Conservation (phyloP, 768 basidiomycete species). For the Boletus reticulatus region DNA sequence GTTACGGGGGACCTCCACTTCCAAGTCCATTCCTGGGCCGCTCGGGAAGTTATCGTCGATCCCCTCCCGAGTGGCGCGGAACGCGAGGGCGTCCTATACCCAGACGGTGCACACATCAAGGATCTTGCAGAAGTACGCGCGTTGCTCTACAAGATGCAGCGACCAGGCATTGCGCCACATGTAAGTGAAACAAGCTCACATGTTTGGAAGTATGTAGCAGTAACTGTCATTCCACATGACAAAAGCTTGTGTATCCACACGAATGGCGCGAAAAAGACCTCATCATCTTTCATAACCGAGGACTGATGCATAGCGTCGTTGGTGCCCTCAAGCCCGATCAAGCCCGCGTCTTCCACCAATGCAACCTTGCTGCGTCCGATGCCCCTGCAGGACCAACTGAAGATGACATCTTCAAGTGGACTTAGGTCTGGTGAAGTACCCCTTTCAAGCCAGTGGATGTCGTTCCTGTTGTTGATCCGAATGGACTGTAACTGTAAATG, state of each 20-base stretch:
- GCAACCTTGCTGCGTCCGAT: slow-evolving; percentile 54
- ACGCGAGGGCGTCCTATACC: slow-evolving; percentile 67
- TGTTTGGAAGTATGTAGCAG: too few species aligned
- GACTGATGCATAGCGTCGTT: slow-evolving; percentile 63
- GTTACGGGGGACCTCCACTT: slow-evolving; percentile 81
- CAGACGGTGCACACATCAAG: slow-evolving; percentile 74
- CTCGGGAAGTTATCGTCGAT: slow-evolving; percentile 59
- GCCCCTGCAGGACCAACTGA: slow-evolving; percentile 46
- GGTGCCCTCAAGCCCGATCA: slow-evolving; percentile 55
- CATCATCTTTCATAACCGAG: slow-evolving; percentile 70
- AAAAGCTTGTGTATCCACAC: slow-evolving; percentile 76
- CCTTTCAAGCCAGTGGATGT: too few species aligned
- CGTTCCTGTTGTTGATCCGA: too few species aligned
- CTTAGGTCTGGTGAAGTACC: background rate
- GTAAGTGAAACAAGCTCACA: background rate
- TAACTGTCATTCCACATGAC: background rate
- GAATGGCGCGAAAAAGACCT: slow-evolving; percentile 68
- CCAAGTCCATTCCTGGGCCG: slow-evolving; percentile 84
- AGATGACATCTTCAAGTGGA: slow-evolving; percentile 5
- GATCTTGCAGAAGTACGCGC: slow-evolving; percentile 70
- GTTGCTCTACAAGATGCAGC: slow-evolving; percentile 79
- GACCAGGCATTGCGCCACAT: slow-evolving; percentile 45
- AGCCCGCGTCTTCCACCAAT: slow-evolving; percentile 50
- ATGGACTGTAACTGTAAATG: too few species aligned
- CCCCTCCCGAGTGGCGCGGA: slow-evolving; percentile 61